Conservation (phyloP, 352 stramenopile genomes). For the Phytopythium boreale region DNA sequence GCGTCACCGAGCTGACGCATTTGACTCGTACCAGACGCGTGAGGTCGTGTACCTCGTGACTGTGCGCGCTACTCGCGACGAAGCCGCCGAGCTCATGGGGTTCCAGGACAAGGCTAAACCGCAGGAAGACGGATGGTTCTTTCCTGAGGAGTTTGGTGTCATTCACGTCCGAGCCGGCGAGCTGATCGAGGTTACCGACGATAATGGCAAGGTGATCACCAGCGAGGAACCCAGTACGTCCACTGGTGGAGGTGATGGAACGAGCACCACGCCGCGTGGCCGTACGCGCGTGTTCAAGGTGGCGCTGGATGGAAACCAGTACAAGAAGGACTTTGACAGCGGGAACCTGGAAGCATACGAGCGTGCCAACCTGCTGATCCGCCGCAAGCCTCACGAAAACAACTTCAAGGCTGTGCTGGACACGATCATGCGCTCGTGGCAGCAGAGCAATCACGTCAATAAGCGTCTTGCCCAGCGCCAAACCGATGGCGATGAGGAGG, state of each 20-base stretch:
- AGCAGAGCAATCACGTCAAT: conserved; percentile 14
- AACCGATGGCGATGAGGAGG: not conserved
- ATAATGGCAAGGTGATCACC: conserved; percentile 54
- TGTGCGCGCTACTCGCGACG: conserved; percentile 61
- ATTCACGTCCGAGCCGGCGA: conserved; percentile 67
- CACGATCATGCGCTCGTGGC: conserved; percentile 56
- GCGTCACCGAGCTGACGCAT: conserved; percentile 45
- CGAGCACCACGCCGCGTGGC: conserved; percentile 16
- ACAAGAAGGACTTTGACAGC: conserved; percentile 87
- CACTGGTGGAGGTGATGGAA: not conserved
- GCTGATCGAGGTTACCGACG: conserved; percentile 86
- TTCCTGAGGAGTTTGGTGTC: conserved; percentile 90
- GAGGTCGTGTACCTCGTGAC: conserved; percentile 95
- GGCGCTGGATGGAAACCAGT: conserved; percentile 92
- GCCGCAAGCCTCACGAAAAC: conserved; percentile 86
- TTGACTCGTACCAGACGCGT: conserved; percentile 89
- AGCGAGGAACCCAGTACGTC: conserved; percentile 20
- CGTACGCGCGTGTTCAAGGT: conserved; percentile 89
- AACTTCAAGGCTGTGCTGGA: conserved; percentile 96
- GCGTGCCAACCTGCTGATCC: conserved; percentile 93
- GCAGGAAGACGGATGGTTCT: conserved; percentile 41
- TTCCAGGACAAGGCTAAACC: conserved; percentile 25
- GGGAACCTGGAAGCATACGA: conserved; percentile 70
- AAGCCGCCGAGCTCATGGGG: conserved; percentile 64
- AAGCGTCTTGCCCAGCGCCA: conserved; percentile 10